Evolutionary conservation across 306 rosid species (phyloP), one percentile per base, ranked within the genome.

Genomic region (Cicer judaicum): DNA sequence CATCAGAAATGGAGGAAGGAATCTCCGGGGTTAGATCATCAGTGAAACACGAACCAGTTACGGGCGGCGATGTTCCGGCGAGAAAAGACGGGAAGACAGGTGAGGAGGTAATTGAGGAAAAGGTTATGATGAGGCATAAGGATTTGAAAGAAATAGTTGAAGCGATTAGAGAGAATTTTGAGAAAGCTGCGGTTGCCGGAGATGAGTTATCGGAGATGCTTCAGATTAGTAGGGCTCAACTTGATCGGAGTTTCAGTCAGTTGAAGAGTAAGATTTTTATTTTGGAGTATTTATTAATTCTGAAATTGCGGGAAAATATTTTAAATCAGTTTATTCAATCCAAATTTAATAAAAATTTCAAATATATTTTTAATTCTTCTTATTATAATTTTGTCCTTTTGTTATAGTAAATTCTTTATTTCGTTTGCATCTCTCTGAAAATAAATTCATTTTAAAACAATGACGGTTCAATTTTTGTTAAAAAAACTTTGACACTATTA

Each of bases 61-160:
- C 82, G 18, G 86, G 78, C 61, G 73, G 42, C 1, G 13, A 15
- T 56, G 41, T 75, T 36, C 56, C 83, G 43, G 64, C 76, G 60
- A 83, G 24, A 80, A 83, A 82, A 59, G 44, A 49, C 1, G 49
- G 53, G 46, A 87, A 85, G 7, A 77, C 53, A n/a, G 3, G 76
- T 19, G 71, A 61, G 16, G 93, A 86, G 70, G 79, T 81, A 63
- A 64, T 82, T 8, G 86, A 85, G 79, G 61, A 79, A 86, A 90
- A 84, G 74, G 77, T 90, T 80, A 88, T 80, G 77, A 89, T 94
- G 75, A 87, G 88, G 77, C 97, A 94, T 77, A 87, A 48, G 80
- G 87, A 94, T 80, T 82, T 94, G 89, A 87, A 86, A 87, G 99
- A 92, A 85, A 92, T 94, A 5, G 90, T 89, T 16, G 95, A 90